Evolutionary conservation across 495 filamentous ascomycete species (phyloP).

Genomic region (Trichodelitschia bisporula): DNA sequence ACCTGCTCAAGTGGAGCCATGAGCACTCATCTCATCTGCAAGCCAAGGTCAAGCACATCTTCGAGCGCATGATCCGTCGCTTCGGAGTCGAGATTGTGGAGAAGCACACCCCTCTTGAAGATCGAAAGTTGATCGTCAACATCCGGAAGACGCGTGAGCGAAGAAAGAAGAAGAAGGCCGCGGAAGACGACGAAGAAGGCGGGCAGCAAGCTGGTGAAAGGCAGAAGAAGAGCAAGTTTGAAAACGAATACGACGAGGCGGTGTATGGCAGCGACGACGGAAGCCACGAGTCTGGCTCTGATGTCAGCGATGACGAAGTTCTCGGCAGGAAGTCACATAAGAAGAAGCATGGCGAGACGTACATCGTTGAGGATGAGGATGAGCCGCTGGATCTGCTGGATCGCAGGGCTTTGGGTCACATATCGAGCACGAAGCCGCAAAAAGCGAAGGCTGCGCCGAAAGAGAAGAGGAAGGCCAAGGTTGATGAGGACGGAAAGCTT

Average conservation of each 20-base stretch:
- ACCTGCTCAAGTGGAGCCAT: conserved; percentile 85
- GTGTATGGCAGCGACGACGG: conserved; percentile 56
- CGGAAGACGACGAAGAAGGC: conserved; percentile 10
- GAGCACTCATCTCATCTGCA: conserved; percentile 93
- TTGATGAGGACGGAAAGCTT: conserved; percentile 70
- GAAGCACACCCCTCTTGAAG: conserved; percentile 50
- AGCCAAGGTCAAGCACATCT: conserved; percentile 88
- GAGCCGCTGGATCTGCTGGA: conserved; percentile 88
- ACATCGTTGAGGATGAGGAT: conserved; percentile 80
- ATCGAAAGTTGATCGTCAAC: conserved; percentile 72
- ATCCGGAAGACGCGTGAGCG: conserved; percentile 85
- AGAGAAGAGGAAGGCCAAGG: conserved; percentile 43
- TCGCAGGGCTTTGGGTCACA: conserved; percentile 67
- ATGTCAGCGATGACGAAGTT: conserved; percentile 26
- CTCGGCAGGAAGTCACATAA: conserved; percentile 17
- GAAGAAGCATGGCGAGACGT: conserved; percentile 21
- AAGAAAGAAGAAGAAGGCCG: conserved; percentile 58
- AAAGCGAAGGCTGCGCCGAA: conserved; percentile 22
- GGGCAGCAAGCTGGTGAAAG: conserved; percentile 4
- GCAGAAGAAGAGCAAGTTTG: conserved; percentile 31
- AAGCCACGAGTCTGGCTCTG: conserved; percentile 34
- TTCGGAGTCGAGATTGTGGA: conserved; percentile 67
- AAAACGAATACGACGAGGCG: conserved; percentile 85
- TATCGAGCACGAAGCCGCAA: conserved; percentile 65
- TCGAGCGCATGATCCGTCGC: conserved; percentile 75